These are phyloP conservation scores for Paspalum notatum DNA, from an alignment of 176 grass and related monocot species.

Conservation along the genomic window DNA sequence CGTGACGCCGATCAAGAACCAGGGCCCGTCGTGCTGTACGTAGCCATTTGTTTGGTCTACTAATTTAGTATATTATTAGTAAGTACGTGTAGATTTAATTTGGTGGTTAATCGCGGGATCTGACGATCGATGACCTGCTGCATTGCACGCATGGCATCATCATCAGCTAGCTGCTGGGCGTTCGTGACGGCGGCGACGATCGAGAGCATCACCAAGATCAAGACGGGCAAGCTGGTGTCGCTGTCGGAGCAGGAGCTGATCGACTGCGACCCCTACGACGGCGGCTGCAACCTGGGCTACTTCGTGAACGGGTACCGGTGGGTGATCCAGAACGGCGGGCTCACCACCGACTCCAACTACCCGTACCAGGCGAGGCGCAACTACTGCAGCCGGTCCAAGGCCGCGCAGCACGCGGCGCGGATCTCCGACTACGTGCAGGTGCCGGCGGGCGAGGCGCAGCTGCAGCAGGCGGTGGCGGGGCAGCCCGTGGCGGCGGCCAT, in stretches of 20 bases:
- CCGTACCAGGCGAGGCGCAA: constrained; percentile 39
- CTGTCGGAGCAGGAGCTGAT: constrained; percentile 69
- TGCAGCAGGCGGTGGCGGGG: constrained; percentile 39
- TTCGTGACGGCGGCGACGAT: constrained; percentile 56
- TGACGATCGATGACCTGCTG: no score
- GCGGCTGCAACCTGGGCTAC: constrained; percentile 45
- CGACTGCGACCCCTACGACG: constrained; percentile 52
- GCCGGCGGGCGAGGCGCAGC: not conserved
- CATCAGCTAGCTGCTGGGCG: constrained; percentile 54
- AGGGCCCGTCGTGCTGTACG: constrained; percentile 25
- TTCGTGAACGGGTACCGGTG: constrained; percentile 31
- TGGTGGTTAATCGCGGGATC: no score
- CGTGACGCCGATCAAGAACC: constrained; percentile 39
- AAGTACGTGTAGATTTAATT: no score
- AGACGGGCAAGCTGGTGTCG: constrained; percentile 25
- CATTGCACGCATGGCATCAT: not conserved
- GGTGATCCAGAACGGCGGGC: constrained; percentile 48
- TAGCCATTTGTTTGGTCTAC: no score
- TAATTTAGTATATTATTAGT: no score
- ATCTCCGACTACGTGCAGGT: constrained; percentile 35
- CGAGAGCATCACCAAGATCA: constrained; percentile 56
- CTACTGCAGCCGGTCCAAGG: constrained; percentile 19
- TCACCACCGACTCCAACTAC: constrained; percentile 43
- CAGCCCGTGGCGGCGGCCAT: constrained; percentile 55
- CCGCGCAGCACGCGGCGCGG: not conserved